These are phyloP conservation scores for Aegilops sharonensis DNA, from an alignment of 176 grass and related monocot species.

Conservation along the genomic window DNA sequence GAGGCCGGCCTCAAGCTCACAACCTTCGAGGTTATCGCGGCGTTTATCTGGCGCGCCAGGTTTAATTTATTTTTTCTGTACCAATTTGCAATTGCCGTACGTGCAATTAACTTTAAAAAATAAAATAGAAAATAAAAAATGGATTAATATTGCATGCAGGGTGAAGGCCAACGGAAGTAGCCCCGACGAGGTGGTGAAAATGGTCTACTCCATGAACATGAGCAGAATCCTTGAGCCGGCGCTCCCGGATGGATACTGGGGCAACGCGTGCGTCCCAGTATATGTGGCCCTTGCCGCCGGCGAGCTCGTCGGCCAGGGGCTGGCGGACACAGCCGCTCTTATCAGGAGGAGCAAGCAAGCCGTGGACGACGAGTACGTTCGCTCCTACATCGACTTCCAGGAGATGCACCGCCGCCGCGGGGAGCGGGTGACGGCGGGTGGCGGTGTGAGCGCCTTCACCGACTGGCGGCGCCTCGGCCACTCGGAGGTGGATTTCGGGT, in stretches of 20 bases:
- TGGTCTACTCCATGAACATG: slow-evolving; percentile 92
- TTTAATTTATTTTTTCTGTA: too few species aligned
- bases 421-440: slow-evolving; percentile 44
- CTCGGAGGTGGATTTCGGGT: slow-evolving; percentile 64
- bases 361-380: slow-evolving; percentile 64
- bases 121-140: too few species aligned
- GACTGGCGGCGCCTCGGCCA: slow-evolving; percentile 73
- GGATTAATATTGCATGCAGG: slow-evolving; percentile 9
- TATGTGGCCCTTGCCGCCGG: slow-evolving; percentile 42
- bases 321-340: slow-evolving; percentile 34
- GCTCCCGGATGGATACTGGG: slow-evolving; percentile 61
- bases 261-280: slow-evolving; percentile 74
- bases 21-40: slow-evolving; percentile 58
- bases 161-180: slow-evolving; percentile 30
- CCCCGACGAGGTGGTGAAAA: slow-evolving; percentile 51
- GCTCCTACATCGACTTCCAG: slow-evolving; percentile 71
- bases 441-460: slow-evolving; percentile 53
- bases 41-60: slow-evolving; percentile 76
- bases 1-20: slow-evolving; percentile 54
- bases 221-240: slow-evolving; percentile 44
- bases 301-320: slow-evolving; percentile 40
- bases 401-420: slow-evolving; percentile 25
- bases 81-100: too few species aligned
- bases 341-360: slow-evolving; percentile 57
- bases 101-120: too few species aligned